Evolutionary conservation across 306 rosid species (phyloP).

Genomic region (Quercus rubra): DNA sequence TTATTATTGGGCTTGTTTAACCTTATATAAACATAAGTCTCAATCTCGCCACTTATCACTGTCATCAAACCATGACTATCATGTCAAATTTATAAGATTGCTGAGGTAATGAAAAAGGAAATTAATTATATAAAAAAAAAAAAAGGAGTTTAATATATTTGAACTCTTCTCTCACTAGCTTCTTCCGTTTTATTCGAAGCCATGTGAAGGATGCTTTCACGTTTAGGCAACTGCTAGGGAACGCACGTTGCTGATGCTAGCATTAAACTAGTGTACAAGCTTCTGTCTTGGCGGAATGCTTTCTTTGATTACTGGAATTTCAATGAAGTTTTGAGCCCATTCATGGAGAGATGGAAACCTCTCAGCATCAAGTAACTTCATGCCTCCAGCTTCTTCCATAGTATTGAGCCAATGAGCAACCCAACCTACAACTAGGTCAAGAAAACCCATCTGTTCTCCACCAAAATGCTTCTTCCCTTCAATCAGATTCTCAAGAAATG

Average conservation of each 20-base stretch:
- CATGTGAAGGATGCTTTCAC: not conserved
- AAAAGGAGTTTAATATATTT: no score
- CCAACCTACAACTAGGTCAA: conserved; percentile 34
- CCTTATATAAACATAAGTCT: not conserved
- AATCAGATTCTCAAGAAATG: conserved; percentile 41
- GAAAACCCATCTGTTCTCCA: conserved; percentile 32
- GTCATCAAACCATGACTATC: not conserved
- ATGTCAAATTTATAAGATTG: no score
- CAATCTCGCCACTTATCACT: not conserved
- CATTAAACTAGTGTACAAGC: conserved; percentile 18
- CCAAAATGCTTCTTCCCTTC: conserved; percentile 53
- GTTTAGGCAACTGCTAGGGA: conserved; percentile 25
- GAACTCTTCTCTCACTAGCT: no score
- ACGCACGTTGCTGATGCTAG: conserved; percentile 28
- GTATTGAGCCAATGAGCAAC: conserved; percentile 27
- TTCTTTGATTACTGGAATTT: conserved; percentile 32
- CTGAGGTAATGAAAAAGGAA: no score
- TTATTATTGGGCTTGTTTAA: not conserved
- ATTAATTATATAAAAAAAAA: no score
- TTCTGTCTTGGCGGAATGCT: conserved; percentile 36
- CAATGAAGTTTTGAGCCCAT: conserved; percentile 30
- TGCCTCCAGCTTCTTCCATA: conserved; percentile 33
- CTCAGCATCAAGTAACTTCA: conserved; percentile 26
- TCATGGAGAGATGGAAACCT: conserved; percentile 40
- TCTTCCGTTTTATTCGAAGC: not conserved